A percentile compares a stretch with the other conserved stretches of the same genome.
Evolutionary conservation across 371 early-diverging fungal species (phyloP).

Genomic region (Syncephalastrum monosporum): DNA sequence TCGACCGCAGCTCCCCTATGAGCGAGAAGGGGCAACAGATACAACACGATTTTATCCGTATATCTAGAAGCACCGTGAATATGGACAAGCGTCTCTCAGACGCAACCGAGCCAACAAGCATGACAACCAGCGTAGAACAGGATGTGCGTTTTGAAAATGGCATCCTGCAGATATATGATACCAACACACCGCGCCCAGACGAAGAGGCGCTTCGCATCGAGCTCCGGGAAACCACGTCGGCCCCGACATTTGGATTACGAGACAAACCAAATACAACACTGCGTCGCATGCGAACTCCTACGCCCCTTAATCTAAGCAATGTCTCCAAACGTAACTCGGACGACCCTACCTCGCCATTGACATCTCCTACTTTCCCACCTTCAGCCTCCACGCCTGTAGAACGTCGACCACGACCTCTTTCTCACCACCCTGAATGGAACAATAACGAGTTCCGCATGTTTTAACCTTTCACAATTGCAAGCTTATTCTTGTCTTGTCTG

Average conservation of each 20-base stretch:
- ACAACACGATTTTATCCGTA: neutral
- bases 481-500: no score
- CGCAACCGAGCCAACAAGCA: no score
- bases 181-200: no score
- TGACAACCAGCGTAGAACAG: slow-evolving; percentile 26
- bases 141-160: slow-evolving; percentile 95
- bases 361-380: neutral
- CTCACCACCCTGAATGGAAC: slow-evolving; percentile 15
- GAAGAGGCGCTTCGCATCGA: no score
- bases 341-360: neutral
- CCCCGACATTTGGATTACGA: neutral
- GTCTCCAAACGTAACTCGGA: neutral
- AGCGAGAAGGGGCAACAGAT: neutral
- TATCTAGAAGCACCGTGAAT: neutral
- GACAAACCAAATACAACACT: neutral
- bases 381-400: neutral
- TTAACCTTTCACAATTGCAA: neutral
- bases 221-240: no score
- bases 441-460: slow-evolving; percentile 24
- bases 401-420: slow-evolving; percentile 6
- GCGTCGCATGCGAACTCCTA: neutral
- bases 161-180: slow-evolving; percentile 30
- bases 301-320: neutral
- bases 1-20: neutral
- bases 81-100: neutral